Percentiles rank a stretch among this genome's conserved stretches.
Conservation (phyloP, 2,329 filamentous ascomycete genomes). For the Nectriaceae sp. region DNA sequence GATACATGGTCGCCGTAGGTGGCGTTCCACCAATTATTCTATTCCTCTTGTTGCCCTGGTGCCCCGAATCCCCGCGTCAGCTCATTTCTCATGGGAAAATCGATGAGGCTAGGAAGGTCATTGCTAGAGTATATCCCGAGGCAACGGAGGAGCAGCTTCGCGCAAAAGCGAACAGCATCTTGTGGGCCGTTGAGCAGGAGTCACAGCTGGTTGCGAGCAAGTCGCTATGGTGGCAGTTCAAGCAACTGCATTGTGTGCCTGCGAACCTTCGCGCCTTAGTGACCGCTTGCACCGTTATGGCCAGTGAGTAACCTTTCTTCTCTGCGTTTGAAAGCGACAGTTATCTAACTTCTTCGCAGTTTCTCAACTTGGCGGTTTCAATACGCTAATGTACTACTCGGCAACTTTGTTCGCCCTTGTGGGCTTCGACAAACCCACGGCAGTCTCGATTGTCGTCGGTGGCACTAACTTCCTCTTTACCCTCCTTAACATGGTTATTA, state of each 20-base stretch:
- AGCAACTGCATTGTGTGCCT: conserved; percentile 45
- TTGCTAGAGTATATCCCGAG: conserved; percentile 40
- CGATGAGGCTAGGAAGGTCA: conserved; percentile 39
- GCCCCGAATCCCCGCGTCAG: conserved; percentile 48
- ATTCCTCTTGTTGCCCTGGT: conserved; percentile 40
- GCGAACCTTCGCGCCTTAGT: conserved; percentile 45
- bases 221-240: conserved; percentile 40
- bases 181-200: conserved; percentile 38
- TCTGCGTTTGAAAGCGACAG: neutral
- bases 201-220: conserved; percentile 38
- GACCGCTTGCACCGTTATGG: conserved; percentile 49
- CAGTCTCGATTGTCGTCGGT: conserved; percentile 45
- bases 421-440: conserved; percentile 47
- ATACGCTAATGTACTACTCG: conserved; percentile 51
- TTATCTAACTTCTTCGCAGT: conserved; percentile 19
- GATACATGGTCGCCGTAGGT: conserved; percentile 49
- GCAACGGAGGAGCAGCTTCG: conserved; percentile 42
- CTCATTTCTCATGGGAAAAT: conserved; percentile 41
- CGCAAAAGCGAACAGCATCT: conserved; percentile 41
- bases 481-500: conserved; percentile 43
- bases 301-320: conserved; percentile 22
- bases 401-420: conserved; percentile 49
- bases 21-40: conserved; percentile 46
- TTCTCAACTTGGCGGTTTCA: conserved; percentile 51
- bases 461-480: conserved; percentile 50